These are phyloP conservation scores for Hymenoscyphus salicellus DNA, from an alignment of 2,329 filamentous ascomycete species.

Conservation along the genomic window DNA sequence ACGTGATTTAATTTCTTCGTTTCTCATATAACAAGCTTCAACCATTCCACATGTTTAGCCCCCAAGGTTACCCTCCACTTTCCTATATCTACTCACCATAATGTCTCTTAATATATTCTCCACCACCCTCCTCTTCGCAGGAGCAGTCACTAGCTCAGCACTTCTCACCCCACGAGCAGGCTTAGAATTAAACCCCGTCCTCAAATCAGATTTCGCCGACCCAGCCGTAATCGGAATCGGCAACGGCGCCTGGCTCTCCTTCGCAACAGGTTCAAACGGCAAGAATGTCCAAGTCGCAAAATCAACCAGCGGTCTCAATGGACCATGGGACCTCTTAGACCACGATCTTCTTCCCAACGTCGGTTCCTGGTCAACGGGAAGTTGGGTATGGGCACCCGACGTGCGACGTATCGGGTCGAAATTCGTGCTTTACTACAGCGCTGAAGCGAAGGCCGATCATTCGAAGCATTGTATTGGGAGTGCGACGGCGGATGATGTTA, in stretches of 20 bases:
- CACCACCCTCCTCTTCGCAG: background rate
- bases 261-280: background rate
- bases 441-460: background rate
- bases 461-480: background rate
- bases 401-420: background rate
- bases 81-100: background rate
- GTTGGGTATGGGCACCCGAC: background rate
- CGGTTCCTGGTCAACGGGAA: background rate
- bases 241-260: constrained; percentile 1
- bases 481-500: background rate
- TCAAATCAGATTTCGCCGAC: background rate
- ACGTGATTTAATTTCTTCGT: background rate
- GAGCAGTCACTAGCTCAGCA: background rate
- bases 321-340: background rate
- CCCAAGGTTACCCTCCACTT: background rate
- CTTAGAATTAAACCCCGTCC: background rate
- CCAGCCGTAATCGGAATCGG: background rate
- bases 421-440: background rate
- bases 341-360: background rate
- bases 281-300: background rate
- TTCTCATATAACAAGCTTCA: background rate
- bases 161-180: background rate
- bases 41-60: background rate
- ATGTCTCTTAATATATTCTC: background rate
- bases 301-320: background rate